phyloP scores from a whole-genome alignment of 805 yeast species.

The Metschnikowia reukaufii region DNA sequence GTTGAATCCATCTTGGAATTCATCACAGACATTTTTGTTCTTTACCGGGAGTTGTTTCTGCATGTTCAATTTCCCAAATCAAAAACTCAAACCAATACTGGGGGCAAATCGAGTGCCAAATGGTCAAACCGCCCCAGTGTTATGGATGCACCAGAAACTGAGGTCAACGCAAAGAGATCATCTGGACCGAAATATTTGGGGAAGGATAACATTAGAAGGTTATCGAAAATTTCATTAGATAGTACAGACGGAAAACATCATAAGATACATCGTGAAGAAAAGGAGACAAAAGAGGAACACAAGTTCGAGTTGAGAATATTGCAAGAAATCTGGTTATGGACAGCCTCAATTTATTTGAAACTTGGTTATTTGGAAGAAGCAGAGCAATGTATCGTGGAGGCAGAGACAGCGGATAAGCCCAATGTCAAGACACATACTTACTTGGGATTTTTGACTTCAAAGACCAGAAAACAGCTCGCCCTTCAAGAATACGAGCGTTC shows the following conservation, averaged over 20 bases:
- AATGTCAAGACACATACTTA: slow-evolving; percentile 50
- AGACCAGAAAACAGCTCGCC: slow-evolving; percentile 47
- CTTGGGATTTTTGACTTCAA: slow-evolving; percentile 47
- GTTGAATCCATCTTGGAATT: slow-evolving; percentile 56
- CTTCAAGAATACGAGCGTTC: slow-evolving; percentile 66
- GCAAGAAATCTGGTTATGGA: slow-evolving; percentile 74
- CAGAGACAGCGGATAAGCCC: slow-evolving; percentile 50
- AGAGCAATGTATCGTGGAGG: slow-evolving; percentile 70
- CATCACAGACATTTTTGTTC: slow-evolving; percentile 63
- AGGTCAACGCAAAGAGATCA: slow-evolving; percentile 6
- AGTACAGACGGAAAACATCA: not conserved
- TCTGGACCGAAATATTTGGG: slow-evolving; percentile 13
- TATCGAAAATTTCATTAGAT: slow-evolving; percentile 17
- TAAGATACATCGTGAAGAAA: not conserved
- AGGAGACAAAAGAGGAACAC: not conserved
- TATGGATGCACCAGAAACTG: slow-evolving; percentile 29
- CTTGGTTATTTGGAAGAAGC: slow-evolving; percentile 58
- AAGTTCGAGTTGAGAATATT: slow-evolving; percentile 28
- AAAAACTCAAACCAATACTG: slow-evolving; percentile 5
- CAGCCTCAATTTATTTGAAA: slow-evolving; percentile 61
- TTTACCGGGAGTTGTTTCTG: slow-evolving; percentile 54
- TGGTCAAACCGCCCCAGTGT: slow-evolving; percentile 46
- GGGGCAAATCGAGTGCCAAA: slow-evolving; percentile 18
- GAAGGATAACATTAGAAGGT: slow-evolving; percentile 23
- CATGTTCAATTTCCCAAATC: slow-evolving; percentile 18